A percentile compares a stretch with the other conserved stretches of the same genome.
These are phyloP conservation scores for Suillus variegatus DNA, from an alignment of 768 basidiomycete species.

Conservation along the genomic window DNA sequence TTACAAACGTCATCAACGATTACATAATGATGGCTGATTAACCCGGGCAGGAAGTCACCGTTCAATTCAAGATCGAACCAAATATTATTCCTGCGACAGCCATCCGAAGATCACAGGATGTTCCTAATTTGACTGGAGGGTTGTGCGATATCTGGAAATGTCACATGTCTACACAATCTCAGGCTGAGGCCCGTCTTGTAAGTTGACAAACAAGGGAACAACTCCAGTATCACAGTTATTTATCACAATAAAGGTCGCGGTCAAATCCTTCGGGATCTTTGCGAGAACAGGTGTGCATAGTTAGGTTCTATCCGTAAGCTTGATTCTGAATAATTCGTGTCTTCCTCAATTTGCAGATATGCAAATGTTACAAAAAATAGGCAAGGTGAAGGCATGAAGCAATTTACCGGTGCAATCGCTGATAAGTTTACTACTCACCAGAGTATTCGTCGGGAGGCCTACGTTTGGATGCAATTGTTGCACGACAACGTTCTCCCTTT, in stretches of 20 bases:
- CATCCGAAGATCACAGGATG: not conserved
- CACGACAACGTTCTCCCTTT: conserved; percentile 32
- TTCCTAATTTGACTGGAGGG: not conserved
- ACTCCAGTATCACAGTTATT: too few relatives aligned
- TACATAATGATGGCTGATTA: too few relatives aligned
- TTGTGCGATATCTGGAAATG: conserved; percentile 12
- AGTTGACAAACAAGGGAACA: not conserved
- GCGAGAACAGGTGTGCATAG: too few relatives aligned
- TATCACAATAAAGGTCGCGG: too few relatives aligned
- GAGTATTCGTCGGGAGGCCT: conserved; percentile 28
- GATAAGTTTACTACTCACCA: conserved; percentile 10
- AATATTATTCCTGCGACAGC: not conserved
- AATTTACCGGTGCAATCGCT: too few relatives aligned
- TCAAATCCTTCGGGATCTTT: too few relatives aligned
- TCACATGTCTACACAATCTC: not conserved
- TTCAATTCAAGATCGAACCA: not conserved
- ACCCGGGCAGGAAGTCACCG: not conserved
- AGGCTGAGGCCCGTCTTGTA: not conserved
- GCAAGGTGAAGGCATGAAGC: too few relatives aligned
- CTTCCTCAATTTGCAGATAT: too few relatives aligned
- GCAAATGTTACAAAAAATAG: too few relatives aligned
- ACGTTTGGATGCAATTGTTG: conserved; percentile 31
- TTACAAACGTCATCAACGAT: too few relatives aligned
- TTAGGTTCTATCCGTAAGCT: too few relatives aligned
- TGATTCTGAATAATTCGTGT: too few relatives aligned